Conservation (phyloP, 179 eudicot genomes). For the Silene vulgaris region DNA sequence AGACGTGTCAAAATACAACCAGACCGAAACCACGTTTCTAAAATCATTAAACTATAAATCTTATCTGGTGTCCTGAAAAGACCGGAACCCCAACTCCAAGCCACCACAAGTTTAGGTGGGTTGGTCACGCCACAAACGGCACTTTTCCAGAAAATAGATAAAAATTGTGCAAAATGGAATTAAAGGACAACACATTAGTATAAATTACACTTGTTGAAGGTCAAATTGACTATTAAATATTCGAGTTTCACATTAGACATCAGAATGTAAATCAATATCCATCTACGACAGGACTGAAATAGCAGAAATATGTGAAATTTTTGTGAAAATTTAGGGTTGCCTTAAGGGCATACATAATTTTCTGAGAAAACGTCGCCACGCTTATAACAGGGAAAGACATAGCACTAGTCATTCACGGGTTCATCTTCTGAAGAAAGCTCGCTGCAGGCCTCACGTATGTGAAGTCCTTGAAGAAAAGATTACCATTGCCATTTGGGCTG, state of each 20-base stretch:
- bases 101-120: neutral
- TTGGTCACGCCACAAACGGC: neutral
- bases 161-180: neutral
- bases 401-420: conserved; percentile 30
- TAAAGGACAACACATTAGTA: neutral
- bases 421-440: conserved; percentile 36
- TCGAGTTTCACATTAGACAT: neutral
- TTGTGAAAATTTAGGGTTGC: neutral
- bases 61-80: neutral
- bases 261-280: neutral
- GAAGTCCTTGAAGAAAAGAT: conserved; percentile 62
- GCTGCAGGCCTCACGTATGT: conserved; percentile 57
- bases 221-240: neutral
- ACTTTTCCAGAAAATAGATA: neutral
- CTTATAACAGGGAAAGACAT: neutral
- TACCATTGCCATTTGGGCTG: conserved; percentile 52
- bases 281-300: neutral
- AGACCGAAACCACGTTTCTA: neutral
- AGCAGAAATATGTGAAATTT: neutral
- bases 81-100: neutral
- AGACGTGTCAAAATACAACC: neutral
- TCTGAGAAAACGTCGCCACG: neutral
- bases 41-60: neutral
- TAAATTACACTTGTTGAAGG: neutral
- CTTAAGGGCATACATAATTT: neutral